Conservation (phyloP, 2,329 filamentous ascomycete genomes). For the Metarhizium album region DNA sequence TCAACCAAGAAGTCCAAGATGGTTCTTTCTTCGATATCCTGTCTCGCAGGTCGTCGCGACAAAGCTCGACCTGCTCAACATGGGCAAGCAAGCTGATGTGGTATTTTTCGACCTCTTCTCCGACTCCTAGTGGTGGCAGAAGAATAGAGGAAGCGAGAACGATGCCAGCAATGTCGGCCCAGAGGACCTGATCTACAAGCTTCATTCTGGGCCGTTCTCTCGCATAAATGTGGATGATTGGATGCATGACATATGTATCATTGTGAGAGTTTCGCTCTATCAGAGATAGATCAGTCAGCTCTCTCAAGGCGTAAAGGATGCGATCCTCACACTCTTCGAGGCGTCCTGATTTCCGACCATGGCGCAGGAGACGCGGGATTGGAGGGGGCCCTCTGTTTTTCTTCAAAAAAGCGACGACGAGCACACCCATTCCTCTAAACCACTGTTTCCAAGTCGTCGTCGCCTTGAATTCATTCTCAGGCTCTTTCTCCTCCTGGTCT, state of each 20-base stretch:
- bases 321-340: background rate
- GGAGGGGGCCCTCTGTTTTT: background rate
- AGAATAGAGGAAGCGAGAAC: conserved; percentile 3
- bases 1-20: background rate
- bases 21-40: background rate
- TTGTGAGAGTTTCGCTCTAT: background rate
- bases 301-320: background rate
- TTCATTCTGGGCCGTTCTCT: conserved; percentile 1
- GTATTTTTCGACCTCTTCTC: conserved; percentile 1
- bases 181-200: conserved; percentile 2
- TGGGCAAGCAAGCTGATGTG: conserved; percentile 4
- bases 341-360: background rate
- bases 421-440: background rate
- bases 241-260: conserved; percentile 6
- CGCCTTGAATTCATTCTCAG: background rate
- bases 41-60: background rate
- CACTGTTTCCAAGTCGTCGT: background rate
- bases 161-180: conserved; percentile 2
- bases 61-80: conserved; percentile 3
- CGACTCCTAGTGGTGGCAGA: conserved; percentile 1
- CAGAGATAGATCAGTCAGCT: background rate
- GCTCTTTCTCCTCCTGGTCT: background rate
- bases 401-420: background rate
- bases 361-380: background rate
- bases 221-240: conserved; percentile 5